These are phyloP conservation scores for Chionographis japonica DNA, from an alignment of 106 monocot species.

Conservation along the genomic window DNA sequence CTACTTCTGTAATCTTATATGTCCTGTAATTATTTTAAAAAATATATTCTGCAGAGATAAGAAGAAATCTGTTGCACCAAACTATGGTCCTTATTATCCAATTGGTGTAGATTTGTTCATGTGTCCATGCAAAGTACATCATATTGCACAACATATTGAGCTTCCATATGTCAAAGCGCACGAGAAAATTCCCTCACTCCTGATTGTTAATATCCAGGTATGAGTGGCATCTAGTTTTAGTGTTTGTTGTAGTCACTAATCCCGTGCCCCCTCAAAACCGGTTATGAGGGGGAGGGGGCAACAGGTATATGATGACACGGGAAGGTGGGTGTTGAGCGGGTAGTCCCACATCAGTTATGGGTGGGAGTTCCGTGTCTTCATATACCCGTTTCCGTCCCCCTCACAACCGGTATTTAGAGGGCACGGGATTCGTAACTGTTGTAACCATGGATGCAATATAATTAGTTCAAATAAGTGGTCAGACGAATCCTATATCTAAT, in stretches of 20 bases:
- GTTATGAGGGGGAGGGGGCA: no score
- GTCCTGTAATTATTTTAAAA: not conserved
- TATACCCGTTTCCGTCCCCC: no score
- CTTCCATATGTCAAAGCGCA: constrained; percentile 68
- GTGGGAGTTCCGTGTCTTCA: no score
- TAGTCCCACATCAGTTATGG: no score
- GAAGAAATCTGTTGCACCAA: constrained; percentile 54
- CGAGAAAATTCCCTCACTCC: constrained; percentile 75
- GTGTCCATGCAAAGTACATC: constrained; percentile 53
- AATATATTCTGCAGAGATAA: constrained; percentile 49
- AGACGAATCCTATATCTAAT: not conserved
- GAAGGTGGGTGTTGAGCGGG: no score
- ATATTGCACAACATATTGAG: constrained; percentile 75
- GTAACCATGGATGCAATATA: not conserved
- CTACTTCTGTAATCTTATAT: not conserved
- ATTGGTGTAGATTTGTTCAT: constrained; percentile 61
- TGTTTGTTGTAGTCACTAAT: no score
- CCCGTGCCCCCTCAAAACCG: no score
- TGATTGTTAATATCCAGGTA: constrained; percentile 96
- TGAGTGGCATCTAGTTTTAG: no score
- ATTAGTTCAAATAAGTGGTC: not conserved
- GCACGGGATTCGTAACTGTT: no score
- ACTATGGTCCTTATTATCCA: constrained; percentile 57
- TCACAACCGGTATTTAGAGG: no score
- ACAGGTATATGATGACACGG: no score